phyloP scores from a whole-genome alignment of 768 basidiomycete genomes.

The Cystofilobasidium capitatum region DNA sequence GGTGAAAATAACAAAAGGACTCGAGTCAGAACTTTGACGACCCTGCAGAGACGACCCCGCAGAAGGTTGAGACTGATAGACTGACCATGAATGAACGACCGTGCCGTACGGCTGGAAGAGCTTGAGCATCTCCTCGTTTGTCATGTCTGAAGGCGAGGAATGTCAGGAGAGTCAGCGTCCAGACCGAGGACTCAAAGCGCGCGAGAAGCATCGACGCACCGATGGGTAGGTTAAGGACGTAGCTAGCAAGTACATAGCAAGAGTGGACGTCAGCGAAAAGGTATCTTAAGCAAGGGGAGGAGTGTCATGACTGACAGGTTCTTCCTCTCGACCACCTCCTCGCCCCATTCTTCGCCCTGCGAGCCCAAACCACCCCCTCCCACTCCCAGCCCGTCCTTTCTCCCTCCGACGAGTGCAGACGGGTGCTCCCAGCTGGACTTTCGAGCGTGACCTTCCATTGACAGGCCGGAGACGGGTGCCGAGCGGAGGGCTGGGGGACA shows the following conservation, averaged over 20 bases:
- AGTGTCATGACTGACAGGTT: conserved; percentile 15
- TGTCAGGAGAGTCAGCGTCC: neutral
- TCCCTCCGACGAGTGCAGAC: no score
- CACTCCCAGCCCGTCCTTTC: neutral
- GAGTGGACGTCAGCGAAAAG: neutral
- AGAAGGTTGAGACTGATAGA: neutral
- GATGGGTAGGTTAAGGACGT: conserved; percentile 24
- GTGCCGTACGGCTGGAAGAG: conserved; percentile 21
- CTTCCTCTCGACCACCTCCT: conserved; percentile 2
- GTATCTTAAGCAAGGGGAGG: neutral
- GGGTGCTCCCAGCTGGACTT: no score
- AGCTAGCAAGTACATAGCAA: neutral
- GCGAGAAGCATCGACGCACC: neutral
- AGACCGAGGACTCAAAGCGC: neutral
- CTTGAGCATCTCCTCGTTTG: conserved; percentile 24
- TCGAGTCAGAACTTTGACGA: neutral
- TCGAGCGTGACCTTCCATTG: no score
- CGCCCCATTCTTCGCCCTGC: neutral
- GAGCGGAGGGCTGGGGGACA: neutral
- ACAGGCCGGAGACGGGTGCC: neutral
- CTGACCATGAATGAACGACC: conserved; percentile 19
- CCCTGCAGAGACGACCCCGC: no score
- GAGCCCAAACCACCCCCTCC: neutral
- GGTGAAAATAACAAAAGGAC: neutral
- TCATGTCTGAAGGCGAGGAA: conserved; percentile 2